Evolutionary conservation across 768 basidiomycete species (phyloP), one percentile per base, ranked within the genome.

Genomic region (Erythrobasidium yunnanense): DNA sequence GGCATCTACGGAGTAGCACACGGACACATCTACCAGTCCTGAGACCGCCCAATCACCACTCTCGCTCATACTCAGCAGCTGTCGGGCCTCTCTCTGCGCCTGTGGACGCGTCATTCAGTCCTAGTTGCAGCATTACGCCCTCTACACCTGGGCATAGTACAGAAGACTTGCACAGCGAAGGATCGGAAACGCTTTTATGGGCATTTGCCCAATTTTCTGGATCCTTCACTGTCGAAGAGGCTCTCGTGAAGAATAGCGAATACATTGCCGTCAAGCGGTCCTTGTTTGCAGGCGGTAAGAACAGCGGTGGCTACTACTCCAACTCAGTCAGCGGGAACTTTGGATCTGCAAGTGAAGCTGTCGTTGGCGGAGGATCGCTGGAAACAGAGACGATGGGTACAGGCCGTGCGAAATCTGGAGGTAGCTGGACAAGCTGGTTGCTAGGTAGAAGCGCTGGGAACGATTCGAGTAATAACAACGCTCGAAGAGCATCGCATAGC

Each of bases 161-260:
- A 38, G 57, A 2, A 34, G 27, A 65, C 18, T 29, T 35, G 1
- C 67, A 69, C 18, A 70, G 71, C 1, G 66, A 71, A 2, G 82
- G 82, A 66, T 79, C 81, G 0, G 86, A 90, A 69, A 77, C 87
- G 18, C 82, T 91, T 20, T 81, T 91, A 1, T 91, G 91, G 75
- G 84, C 89, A 0, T 91, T 91, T 70, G 87, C 84, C 0, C 87
- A 90, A 65, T 80, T 91, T 32, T 77, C 82, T 4, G 90, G 90
- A 3, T 82, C 83, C 0, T 78, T 87, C 18, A 77, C 81, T 23
- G 75, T 90, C 67, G 78, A 81, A 55, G 71, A 4, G 18, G 27
- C 47, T 13, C 71, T 73, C 18, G 68, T 76, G 67, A 74, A 73
- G 56, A 68, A 69, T 17, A 65, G 63, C 25, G 73, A 74, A 65